phyloP scores from a whole-genome alignment of 306 rosid species.

The Dalbergia oliveri region DNA sequence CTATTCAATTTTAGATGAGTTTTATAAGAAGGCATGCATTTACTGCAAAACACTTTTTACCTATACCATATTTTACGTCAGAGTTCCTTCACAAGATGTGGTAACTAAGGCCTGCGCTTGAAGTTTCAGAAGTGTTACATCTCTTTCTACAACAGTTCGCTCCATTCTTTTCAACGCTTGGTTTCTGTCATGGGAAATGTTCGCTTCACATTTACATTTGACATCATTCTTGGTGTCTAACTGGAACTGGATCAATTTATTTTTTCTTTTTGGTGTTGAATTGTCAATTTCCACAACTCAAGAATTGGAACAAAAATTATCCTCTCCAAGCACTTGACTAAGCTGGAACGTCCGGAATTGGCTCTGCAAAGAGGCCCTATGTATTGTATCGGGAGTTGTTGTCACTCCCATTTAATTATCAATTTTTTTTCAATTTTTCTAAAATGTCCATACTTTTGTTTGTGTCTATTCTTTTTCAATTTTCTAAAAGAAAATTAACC shows the following conservation, averaged over 20 bases:
- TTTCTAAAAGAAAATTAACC: too few relatives aligned
- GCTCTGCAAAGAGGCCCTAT: neutral
- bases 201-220: neutral
- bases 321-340: too few relatives aligned
- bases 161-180: neutral
- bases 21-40: slow-evolving; percentile 47
- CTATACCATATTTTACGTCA: neutral
- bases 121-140: neutral
- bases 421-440: too few relatives aligned
- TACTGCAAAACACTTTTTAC: neutral
- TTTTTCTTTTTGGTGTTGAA: too few relatives aligned
- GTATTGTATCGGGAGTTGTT: neutral
- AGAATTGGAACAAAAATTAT: neutral
- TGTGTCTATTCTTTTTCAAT: too few relatives aligned
- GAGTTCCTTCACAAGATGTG: neutral
- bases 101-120: neutral
- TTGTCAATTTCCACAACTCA: neutral
- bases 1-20: slow-evolving; percentile 64
- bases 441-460: too few relatives aligned
- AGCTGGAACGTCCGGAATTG: neutral
- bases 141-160: neutral
- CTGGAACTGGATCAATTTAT: neutral
- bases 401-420: neutral
- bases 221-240: neutral
- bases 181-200: neutral